Conservation (phyloP, 257 asterid species). For the Ballota nigra region DNA sequence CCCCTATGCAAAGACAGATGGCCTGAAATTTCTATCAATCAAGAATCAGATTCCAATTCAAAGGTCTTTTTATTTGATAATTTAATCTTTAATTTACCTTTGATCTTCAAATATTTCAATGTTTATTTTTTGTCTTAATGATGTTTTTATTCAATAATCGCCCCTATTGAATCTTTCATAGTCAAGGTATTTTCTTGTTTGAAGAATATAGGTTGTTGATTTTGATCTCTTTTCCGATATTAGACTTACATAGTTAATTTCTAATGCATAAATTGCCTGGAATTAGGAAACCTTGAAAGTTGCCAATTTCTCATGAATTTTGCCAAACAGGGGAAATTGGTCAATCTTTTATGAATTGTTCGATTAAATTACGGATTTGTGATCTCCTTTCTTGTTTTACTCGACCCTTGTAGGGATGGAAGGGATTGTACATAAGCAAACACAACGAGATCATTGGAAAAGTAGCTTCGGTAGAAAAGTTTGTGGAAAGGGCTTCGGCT, state of each 20-base stretch:
- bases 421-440: constrained; percentile 49
- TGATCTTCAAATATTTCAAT: background rate
- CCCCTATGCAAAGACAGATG: constrained; percentile 65
- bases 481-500: constrained; percentile 50
- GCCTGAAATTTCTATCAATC: constrained; percentile 39
- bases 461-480: constrained; percentile 35
- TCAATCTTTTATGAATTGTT: constrained; percentile 1
- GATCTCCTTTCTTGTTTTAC: background rate
- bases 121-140: background rate
- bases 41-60: constrained; percentile 23
- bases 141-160: too few relatives aligned
- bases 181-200: background rate
- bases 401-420: constrained; percentile 60
- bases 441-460: constrained; percentile 67
- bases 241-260: background rate
- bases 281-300: constrained; percentile 4
- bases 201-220: background rate
- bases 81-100: constrained; percentile 1
- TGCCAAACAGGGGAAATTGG: background rate
- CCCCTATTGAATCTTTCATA: background rate
- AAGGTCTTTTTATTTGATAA: constrained; percentile 29
- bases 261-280: background rate
- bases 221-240: background rate
- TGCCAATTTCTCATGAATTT: background rate
- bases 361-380: background rate